phyloP scores from a whole-genome alignment of 345 rosid species.

The Melaleuca alternifolia region DNA sequence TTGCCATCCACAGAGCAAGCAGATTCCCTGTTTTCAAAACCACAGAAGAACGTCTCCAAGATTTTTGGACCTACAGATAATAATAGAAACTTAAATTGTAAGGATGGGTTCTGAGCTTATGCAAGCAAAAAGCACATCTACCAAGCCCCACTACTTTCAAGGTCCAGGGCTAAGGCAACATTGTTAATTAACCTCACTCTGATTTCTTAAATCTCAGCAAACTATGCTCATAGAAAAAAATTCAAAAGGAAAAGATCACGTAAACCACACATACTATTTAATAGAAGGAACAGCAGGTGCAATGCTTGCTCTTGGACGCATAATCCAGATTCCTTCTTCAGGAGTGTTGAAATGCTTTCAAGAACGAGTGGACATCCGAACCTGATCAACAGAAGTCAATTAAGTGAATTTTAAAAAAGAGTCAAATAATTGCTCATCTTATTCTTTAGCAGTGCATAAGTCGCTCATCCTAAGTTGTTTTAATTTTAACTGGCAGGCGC shows the following conservation, averaged over 20 bases:
- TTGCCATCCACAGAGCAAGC: constrained; percentile 19
- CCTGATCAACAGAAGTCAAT: constrained; percentile 21
- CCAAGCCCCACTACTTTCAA: neutral
- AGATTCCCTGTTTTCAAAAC: constrained; percentile 16
- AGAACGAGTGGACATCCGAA: constrained; percentile 35
- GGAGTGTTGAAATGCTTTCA: constrained; percentile 40
- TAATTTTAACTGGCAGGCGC: neutral
- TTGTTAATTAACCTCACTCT: neutral
- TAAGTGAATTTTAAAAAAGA: neutral
- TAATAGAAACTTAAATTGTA: constrained; percentile 3
- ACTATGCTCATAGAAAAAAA: neutral
- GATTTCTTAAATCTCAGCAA: neutral
- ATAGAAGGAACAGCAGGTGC: constrained; percentile 43
- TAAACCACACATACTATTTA: constrained; percentile 50
- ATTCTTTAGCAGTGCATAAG: neutral
- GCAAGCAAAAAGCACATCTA: neutral
- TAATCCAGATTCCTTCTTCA: constrained; percentile 45
- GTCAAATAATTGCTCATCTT: neutral
- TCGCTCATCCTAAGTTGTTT: neutral
- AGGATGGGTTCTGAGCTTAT: neutral
- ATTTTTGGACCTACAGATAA: constrained; percentile 51
- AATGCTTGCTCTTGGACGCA: constrained; percentile 60
- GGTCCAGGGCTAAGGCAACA: neutral
- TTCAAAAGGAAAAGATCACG: neutral
- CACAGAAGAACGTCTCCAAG: constrained; percentile 39